Evolutionary conservation across 352 stramenopile genomes (phyloP).

Genomic region (Phytopythium vexans): DNA sequence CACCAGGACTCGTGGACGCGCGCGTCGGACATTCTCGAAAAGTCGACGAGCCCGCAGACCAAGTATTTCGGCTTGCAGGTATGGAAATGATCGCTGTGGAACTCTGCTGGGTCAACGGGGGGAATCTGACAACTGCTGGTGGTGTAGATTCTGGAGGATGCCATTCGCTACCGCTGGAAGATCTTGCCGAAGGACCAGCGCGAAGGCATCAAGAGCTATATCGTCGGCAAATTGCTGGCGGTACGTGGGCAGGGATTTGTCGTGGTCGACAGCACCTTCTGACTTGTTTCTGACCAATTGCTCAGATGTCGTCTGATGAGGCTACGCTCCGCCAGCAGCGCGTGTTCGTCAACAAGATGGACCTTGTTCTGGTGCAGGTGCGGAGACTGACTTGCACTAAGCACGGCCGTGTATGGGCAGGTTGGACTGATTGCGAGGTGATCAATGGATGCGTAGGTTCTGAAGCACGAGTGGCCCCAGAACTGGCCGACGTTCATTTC

Average conservation of each 20-base stretch:
- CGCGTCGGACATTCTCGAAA: slow-evolving; percentile 96
- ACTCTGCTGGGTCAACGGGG: too few relatives aligned
- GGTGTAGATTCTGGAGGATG: slow-evolving; percentile 94
- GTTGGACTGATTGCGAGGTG: too few relatives aligned
- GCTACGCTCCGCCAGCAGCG: slow-evolving; percentile 83
- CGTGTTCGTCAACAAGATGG: slow-evolving; percentile 95
- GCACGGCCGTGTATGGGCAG: too few relatives aligned
- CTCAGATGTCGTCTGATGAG: slow-evolving; percentile 89
- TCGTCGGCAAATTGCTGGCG: slow-evolving; percentile 95
- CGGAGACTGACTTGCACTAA: not conserved
- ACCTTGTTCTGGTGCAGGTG: slow-evolving; percentile 94
- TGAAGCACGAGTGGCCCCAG: slow-evolving; percentile 99
- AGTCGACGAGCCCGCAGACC: slow-evolving; percentile 83
- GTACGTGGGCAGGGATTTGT: slow-evolving; percentile 30
- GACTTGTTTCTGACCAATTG: not conserved
- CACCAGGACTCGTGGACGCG: slow-evolving; percentile 91
- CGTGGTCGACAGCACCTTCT: not conserved
- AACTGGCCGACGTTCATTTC: slow-evolving; percentile 99
- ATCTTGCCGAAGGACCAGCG: slow-evolving; percentile 95
- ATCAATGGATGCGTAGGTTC: slow-evolving; percentile 65
- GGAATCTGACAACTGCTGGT: too few relatives aligned
- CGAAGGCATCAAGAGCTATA: slow-evolving; percentile 98
- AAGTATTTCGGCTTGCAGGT: slow-evolving; percentile 93
- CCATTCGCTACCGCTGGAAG: slow-evolving; percentile 97
- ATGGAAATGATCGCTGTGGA: not conserved